Evolutionary conservation across 345 rosid genomes (phyloP).

Genomic region (Stellera chamaejasme): DNA sequence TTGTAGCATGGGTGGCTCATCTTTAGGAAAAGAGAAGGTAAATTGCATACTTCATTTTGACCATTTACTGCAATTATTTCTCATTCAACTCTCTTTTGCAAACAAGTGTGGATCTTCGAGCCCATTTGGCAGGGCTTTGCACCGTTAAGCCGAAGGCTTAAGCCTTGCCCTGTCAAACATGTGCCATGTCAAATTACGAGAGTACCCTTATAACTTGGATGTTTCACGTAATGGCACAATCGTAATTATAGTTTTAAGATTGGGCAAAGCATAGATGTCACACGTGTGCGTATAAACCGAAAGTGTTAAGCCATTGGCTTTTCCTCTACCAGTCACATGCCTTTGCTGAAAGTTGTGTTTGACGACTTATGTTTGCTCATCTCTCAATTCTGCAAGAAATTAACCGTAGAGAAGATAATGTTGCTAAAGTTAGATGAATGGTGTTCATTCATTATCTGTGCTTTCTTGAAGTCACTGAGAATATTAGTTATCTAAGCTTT

Average conservation of each 20-base stretch:
- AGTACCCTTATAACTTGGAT: no score
- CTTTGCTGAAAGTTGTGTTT: neutral
- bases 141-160: no score
- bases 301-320: no score
- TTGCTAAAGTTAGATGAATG: conserved; percentile 37
- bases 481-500: neutral
- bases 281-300: no score
- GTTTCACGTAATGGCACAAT: no score
- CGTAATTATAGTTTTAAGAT: no score
- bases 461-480: neutral
- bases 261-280: no score
- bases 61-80: neutral
- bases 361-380: conserved; percentile 7
- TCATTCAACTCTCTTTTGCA: neutral
- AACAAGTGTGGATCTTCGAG: no score
- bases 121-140: no score
- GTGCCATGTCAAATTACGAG: no score
- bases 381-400: conserved; percentile 39
- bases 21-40: conserved; percentile 76
- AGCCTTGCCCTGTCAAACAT: no score
- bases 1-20: conserved; percentile 87
- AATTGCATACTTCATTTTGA: neutral
- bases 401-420: conserved; percentile 70
- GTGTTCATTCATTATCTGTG: conserved; percentile 2
- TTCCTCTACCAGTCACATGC: no score